Base-by-base conservation (phyloP, 768 basidiomycete species). In the Macrocybe gigantea region DNA sequence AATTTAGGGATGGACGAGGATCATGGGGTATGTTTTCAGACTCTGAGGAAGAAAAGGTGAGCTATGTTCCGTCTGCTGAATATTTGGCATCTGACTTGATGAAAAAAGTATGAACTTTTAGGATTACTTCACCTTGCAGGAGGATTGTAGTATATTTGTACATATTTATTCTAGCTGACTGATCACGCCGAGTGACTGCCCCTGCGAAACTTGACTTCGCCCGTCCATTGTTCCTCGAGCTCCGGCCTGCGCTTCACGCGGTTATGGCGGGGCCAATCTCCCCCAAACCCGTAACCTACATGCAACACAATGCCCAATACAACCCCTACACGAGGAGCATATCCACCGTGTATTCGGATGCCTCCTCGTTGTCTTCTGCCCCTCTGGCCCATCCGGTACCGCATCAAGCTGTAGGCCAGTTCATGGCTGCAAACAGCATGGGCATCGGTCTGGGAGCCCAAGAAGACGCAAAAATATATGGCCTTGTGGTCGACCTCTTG, bases 401-500 rank as follows among this genome's bases (percentile, higher is more conserved):
- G 5, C 77, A 77, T 56, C 76, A 76, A 50, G 63, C 69, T 6
- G 59, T 65, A 7, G 60, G 59, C 35, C 73, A 70, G 47, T 74
- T 73, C 52, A 64, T 75, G 56, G 52, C 59, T 50, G 65, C 59
- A 53, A 63, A 62, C 45, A 53, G 44, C 14, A 41, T 50, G 33
- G 49, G 50, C 13, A 49, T 60, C 39, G 61, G 47, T 40, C 62
- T 72, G 52, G 61, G 61, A 14, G 63, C 75, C 14, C 79, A 80
- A 33, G 77, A 78, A 48, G 78, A 80, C 49, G 63, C 64, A 55
- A 94, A 96, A 71, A 96, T 99, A 38, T 95, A 93, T 66, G 72
- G 75, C 8, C 77, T 98, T 45, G 93, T 98, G 50, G 82, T 93
- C 55, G 90, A 95, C 49, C 70, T 95, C 29, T 77, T 88, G 74